Base-by-base conservation (phyloP, 495 filamentous ascomycete species). In the Hypoxylon perforatum region DNA sequence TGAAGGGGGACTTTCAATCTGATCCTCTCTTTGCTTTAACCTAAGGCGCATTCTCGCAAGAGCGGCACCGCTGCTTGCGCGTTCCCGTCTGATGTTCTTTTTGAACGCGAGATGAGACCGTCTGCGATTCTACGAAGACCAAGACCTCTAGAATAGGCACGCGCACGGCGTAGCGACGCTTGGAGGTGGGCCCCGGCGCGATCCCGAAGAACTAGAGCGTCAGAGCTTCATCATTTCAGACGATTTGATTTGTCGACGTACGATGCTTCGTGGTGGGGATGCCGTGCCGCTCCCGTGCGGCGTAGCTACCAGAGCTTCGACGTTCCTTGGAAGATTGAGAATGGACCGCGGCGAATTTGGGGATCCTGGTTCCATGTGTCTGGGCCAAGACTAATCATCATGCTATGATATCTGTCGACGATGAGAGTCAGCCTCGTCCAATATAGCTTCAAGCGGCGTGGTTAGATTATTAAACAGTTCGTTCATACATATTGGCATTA, bases 221-320 rank as follows among this genome's bases (percentile, higher is more conserved):
- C 19, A 23, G 10, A 22, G 18, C 17, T 17, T 19, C 23, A 22
- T 44, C 36, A 21, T 36, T 9, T 50, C 50, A 41, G 7, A 33
- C 23, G 33, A 51, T 22, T 1, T 48, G 53, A 56, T 56, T 57
- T 22, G 42, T n/a, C 49, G 44, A 59, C 12, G 48, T 54, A 59
- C 47, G 55, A 42, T 39, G n/a, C 33, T 21, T 39, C 17, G 36
- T 62, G 33, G 36, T 62, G 33, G 17, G 47, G 55, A 15, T 46
- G 11, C 33, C 8, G 41, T 38, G 54, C 47, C 55, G 33, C 49
- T 22, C 41, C 11, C 30, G n/a, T 53, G 55, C 39, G 30, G 62
- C 48, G 48, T 49, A 55, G 48, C 35, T 58, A 15, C 53, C 38
- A 17, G n/a, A 42, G 9, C 33, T 46, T 54, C 19, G 17, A 48